A percentile compares a stretch with the other conserved stretches of the same genome.
These are phyloP conservation scores for Fusarium protoensiforme DNA, from an alignment of 2,329 filamentous ascomycete genomes.

Conservation along the genomic window DNA sequence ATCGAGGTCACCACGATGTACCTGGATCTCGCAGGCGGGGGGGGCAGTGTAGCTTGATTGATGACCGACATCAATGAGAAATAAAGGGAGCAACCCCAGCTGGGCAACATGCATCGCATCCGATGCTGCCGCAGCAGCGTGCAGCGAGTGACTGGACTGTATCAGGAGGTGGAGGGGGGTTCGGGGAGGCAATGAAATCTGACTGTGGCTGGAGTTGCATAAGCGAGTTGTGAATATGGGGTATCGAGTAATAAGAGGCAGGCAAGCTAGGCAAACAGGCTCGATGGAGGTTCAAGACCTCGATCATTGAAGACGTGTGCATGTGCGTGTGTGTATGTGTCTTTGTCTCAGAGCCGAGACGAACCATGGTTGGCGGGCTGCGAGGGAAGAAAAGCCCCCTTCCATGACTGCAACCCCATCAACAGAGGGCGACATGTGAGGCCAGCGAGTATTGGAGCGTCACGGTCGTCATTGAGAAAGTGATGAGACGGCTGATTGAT, in stretches of 20 bases:
- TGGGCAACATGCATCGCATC: slow-evolving; percentile 23
- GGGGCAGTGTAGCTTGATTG: neutral
- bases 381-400: neutral
- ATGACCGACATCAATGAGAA: slow-evolving; percentile 21
- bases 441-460: slow-evolving; percentile 9
- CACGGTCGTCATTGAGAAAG: slow-evolving; percentile 3
- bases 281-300: neutral
- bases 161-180: neutral
- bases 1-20: slow-evolving; percentile 24
- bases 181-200: neutral
- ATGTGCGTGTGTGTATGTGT: neutral
- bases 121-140: slow-evolving; percentile 9
- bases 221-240: slow-evolving; percentile 1
- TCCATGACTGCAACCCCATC: slow-evolving; percentile 2
- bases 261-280: neutral
- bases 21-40: slow-evolving; percentile 30
- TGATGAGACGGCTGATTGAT: slow-evolving; percentile 6
- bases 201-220: neutral
- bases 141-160: neutral
- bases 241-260: neutral
- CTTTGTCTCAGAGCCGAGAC: neutral
- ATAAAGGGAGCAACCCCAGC: neutral
- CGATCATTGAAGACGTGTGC: neutral
- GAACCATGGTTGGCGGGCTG: neutral
- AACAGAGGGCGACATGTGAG: neutral